A percentile compares a stretch with the other conserved stretches of the same genome.
Conservation (phyloP, 108 stramenopile species). For the Cyclostephanos invisitatus region DNA sequence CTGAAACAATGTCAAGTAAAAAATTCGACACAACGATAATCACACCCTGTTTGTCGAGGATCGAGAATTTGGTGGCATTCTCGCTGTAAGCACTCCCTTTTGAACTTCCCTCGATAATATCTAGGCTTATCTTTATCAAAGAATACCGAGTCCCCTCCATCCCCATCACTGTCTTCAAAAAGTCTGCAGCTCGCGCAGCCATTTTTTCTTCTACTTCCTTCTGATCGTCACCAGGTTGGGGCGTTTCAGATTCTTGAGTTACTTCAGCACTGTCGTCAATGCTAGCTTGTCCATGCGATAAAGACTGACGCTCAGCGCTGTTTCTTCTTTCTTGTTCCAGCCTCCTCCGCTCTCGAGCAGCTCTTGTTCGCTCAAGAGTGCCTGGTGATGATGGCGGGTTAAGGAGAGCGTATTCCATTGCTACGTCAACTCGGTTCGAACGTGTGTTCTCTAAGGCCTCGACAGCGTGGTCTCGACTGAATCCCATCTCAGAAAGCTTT, state of each 20-base stretch:
- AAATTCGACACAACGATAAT: slow-evolving; percentile 75
- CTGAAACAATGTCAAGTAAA: slow-evolving; percentile 63
- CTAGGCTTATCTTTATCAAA: slow-evolving; percentile 8
- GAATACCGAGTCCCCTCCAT: slow-evolving; percentile 26
- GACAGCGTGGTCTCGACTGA: slow-evolving; percentile 83
- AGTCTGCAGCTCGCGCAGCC: slow-evolving; percentile 35
- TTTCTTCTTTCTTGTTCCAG: slow-evolving; percentile 16
- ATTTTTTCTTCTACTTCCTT: slow-evolving; percentile 43
- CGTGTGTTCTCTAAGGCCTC: slow-evolving; percentile 71
- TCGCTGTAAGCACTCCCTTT: slow-evolving; percentile 5
- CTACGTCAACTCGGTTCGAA: slow-evolving; percentile 81
- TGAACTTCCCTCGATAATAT: slow-evolving; percentile 6
- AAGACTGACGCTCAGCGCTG: slow-evolving; percentile 7
- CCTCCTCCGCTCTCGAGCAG: slow-evolving; percentile 31
- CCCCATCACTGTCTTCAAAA: slow-evolving; percentile 46
- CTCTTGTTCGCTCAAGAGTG: slow-evolving; percentile 39
- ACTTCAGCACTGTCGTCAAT: not conserved
- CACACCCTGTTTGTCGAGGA: slow-evolving; percentile 60
- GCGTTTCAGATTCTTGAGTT: not conserved
- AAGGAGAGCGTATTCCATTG: slow-evolving; percentile 89
- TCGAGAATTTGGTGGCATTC: not conserved
- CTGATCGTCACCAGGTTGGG: slow-evolving; percentile 17
- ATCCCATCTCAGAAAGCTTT: slow-evolving; percentile 88
- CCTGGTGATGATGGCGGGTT: slow-evolving; percentile 44
- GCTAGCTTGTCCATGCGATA: not conserved